phyloP scores from a whole-genome alignment of 2,329 filamentous ascomycete species.

The Sporothrix mexicana region DNA sequence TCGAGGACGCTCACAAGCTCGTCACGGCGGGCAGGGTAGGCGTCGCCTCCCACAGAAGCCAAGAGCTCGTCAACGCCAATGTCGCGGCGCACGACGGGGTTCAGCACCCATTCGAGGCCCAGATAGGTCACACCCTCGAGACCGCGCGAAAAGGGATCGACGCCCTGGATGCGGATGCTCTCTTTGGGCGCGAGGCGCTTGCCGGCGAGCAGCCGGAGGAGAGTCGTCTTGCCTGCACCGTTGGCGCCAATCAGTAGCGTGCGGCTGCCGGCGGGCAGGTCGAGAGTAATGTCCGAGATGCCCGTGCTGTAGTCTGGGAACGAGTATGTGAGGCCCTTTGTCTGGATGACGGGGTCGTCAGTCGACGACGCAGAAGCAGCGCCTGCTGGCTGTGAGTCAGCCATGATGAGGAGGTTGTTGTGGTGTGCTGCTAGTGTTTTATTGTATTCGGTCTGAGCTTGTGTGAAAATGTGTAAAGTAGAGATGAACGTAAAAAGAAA shows the following conservation, averaged over 20 bases:
- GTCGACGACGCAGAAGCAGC: neutral
- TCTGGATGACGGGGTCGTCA: constrained; percentile 68
- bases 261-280: constrained; percentile 80
- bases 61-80: constrained; percentile 90
- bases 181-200: constrained; percentile 85
- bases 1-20: constrained; percentile 88
- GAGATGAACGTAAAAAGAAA: neutral
- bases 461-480: neutral
- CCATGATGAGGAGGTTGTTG: constrained; percentile 21
- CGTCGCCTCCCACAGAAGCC: constrained; percentile 81
- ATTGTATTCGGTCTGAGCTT: neutral
- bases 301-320: constrained; percentile 88
- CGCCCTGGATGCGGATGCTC: constrained; percentile 77
- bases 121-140: constrained; percentile 97
- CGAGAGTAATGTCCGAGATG: constrained; percentile 72
- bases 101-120: constrained; percentile 96
- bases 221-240: constrained; percentile 94
- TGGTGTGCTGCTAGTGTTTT: neutral
- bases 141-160: constrained; percentile 89
- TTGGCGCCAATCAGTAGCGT: constrained; percentile 96
- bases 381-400: neutral
- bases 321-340: constrained; percentile 80
- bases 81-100: constrained; percentile 93
- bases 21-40: constrained; percentile 80
- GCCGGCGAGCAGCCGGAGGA: constrained; percentile 90